Percentiles rank a stretch among this genome's conserved stretches.
These are phyloP conservation scores for Dryadomyces sulphureus DNA, from an alignment of 2,329 filamentous ascomycete species.

Conservation along the genomic window DNA sequence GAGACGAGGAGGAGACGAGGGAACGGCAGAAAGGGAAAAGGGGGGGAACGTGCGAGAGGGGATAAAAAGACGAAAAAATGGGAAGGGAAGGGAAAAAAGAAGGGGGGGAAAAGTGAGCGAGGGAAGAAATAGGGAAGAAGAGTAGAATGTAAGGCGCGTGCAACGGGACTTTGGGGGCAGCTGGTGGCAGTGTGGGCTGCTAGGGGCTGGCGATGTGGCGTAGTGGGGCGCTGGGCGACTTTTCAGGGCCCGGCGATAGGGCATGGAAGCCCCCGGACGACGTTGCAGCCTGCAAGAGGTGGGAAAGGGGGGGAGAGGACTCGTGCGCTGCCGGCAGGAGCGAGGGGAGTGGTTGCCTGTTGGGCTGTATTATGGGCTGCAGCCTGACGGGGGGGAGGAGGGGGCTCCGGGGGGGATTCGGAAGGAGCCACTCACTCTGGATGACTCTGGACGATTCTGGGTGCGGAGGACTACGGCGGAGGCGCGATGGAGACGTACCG, in stretches of 20 bases:
- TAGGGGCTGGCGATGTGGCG: constrained; percentile 1
- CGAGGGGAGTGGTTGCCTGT: not conserved
- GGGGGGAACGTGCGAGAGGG: not conserved
- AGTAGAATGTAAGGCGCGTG: not conserved
- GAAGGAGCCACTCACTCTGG: no score
- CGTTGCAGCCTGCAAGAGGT: constrained; percentile 1
- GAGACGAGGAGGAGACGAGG: constrained; percentile 12
- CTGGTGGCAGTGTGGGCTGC: not conserved
- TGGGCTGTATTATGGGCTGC: not conserved
- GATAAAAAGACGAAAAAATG: constrained; percentile 11
- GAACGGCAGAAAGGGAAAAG: constrained; percentile 9
- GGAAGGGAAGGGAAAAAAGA: constrained; percentile 13
- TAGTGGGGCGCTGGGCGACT: not conserved
- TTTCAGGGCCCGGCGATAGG: not conserved
- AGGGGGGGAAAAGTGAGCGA: constrained; percentile 10
- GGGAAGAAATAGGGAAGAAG: constrained; percentile 10
- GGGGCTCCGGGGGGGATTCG: not conserved
- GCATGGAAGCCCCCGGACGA: not conserved
- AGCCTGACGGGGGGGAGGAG: not conserved
- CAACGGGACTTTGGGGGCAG: not conserved
- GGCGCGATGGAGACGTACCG: no score
- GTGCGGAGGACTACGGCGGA: no score
- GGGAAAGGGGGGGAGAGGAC: not conserved
- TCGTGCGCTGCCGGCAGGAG: not conserved
- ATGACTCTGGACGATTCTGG: no score